These are phyloP conservation scores for Cryphonectria naterciae DNA, from an alignment of 2,329 filamentous ascomycete species.

Conservation along the genomic window DNA sequence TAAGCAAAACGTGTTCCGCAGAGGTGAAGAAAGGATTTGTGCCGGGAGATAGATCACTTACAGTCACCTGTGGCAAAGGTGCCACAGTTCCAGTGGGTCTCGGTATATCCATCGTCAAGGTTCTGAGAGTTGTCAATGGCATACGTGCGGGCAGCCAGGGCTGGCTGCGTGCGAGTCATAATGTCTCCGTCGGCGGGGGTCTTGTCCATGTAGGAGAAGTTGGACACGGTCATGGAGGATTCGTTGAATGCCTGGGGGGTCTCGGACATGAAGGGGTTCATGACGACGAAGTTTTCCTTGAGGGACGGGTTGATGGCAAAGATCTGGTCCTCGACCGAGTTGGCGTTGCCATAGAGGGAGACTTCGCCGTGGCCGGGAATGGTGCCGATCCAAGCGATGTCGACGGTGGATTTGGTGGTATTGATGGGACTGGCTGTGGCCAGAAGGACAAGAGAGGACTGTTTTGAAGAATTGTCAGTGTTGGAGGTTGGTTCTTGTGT, in stretches of 20 bases:
- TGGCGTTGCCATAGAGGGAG: conserved; percentile 11
- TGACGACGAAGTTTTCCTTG: neutral
- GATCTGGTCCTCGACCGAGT: conserved; percentile 18
- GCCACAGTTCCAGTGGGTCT: neutral
- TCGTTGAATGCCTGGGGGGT: neutral
- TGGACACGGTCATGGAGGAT: neutral
- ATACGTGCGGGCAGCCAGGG: neutral
- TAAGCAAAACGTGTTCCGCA: neutral
- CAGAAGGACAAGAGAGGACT: conserved; percentile 3
- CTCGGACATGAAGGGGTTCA: neutral
- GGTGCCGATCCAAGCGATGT: conserved; percentile 6
- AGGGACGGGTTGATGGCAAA: conserved; percentile 13
- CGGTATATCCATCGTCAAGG: neutral
- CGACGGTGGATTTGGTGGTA: neutral
- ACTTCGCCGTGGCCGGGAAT: conserved; percentile 12
- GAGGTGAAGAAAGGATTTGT: neutral
- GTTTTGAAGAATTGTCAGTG: neutral
- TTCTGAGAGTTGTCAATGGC: neutral
- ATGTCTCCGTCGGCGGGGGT: neutral
- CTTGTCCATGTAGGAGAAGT: conserved; percentile 3
- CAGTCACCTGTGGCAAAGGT: conserved; percentile 1
- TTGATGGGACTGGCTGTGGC: conserved; percentile 1
- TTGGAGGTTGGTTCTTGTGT: neutral
- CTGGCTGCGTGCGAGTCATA: neutral
- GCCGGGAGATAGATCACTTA: neutral